phyloP scores from a whole-genome alignment of 305 asterid genomes.

The Solanum chacoense region DNA sequence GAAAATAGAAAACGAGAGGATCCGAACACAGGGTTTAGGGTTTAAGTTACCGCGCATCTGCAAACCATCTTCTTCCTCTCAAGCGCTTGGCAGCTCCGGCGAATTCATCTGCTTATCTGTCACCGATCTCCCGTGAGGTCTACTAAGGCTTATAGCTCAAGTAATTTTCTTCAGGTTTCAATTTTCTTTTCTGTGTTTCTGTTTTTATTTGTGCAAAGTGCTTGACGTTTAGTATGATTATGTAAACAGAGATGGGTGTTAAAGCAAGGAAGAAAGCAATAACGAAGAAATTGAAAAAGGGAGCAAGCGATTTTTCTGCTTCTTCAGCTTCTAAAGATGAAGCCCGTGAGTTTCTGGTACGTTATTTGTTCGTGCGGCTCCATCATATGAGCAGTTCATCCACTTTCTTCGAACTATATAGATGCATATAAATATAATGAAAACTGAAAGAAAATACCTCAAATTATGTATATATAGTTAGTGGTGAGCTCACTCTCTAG shows the following conservation, averaged over 20 bases:
- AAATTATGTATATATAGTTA: neutral
- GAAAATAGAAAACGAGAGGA: neutral
- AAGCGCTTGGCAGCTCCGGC: neutral
- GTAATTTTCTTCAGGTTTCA: neutral
- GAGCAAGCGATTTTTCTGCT: neutral
- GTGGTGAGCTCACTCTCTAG: neutral
- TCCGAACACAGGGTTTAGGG: neutral
- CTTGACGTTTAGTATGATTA: neutral
- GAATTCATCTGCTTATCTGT: neutral
- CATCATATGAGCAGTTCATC: neutral
- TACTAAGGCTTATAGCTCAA: neutral
- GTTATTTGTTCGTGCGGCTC: neutral
- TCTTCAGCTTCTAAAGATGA: constrained; percentile 1
- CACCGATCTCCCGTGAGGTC: neutral
- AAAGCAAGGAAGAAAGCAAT: constrained; percentile 1
- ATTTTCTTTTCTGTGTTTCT: neutral
- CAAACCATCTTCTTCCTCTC: no score
- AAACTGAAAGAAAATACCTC: neutral
- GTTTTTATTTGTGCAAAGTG: neutral
- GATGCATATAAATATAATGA: neutral
- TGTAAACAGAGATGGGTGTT: neutral
- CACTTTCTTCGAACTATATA: neutral
- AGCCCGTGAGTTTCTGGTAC: constrained; percentile 29
- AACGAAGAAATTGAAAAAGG: neutral
- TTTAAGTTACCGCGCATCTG: neutral